Evolutionary conservation across 352 stramenopile species (phyloP).

Genomic region (Pythium plurisporium): DNA sequence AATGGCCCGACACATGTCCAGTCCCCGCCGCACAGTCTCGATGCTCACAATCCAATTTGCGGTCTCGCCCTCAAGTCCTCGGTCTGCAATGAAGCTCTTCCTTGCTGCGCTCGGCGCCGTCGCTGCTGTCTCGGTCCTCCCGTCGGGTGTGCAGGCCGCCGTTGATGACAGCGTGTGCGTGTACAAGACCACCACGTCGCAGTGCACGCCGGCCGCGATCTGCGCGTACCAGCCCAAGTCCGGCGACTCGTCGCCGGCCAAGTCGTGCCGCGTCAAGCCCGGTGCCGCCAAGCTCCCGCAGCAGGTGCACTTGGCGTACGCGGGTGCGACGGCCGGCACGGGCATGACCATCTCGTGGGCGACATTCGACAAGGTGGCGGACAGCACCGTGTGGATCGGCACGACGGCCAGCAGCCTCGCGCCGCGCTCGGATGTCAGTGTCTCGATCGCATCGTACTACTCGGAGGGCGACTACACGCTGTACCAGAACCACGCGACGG

Average conservation of each 20-base stretch:
- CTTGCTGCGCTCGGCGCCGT: background rate
- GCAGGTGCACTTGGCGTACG: conserved; percentile 48
- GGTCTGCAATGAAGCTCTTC: background rate
- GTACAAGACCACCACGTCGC: conserved; percentile 5
- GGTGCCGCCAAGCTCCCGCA: conserved; percentile 20
- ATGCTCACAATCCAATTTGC: background rate
- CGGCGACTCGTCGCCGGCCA: conserved; percentile 7
- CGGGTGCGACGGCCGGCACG: conserved; percentile 31
- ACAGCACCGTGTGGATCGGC: conserved; percentile 35
- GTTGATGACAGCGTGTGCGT: conserved; percentile 10
- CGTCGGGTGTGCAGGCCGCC: background rate
- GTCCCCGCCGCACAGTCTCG: background rate
- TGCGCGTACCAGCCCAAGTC: conserved; percentile 20
- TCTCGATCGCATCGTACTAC: conserved; percentile 29
- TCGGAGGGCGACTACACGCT: conserved; percentile 37
- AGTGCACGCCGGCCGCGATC: conserved; percentile 13
- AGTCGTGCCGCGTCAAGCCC: conserved; percentile 15
- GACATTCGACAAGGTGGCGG: conserved; percentile 24
- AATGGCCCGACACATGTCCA: background rate
- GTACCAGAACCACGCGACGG: conserved; percentile 32
- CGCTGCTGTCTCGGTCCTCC: background rate
- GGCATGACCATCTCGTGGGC: conserved; percentile 48
- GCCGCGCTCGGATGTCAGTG: conserved; percentile 2
- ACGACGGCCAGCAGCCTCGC: conserved; percentile 6
- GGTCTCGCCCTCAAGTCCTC: background rate